Evolutionary conservation across 306 rosid species (phyloP).

Genomic region (Rubus parviflorus): DNA sequence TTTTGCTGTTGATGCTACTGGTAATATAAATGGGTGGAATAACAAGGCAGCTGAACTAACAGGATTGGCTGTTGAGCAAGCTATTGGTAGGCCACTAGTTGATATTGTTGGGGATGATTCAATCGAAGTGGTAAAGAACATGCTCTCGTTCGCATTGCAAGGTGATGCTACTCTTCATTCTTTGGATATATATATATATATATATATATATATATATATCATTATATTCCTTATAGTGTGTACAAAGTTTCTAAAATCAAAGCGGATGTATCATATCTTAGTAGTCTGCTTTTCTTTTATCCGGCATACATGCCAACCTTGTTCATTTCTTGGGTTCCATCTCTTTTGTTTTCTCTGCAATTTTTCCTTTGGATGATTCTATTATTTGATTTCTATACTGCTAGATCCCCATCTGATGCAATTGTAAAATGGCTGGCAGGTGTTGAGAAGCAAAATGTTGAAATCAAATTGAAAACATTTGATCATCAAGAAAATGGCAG

Average conservation of each 20-base stretch:
- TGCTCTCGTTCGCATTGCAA: constrained; percentile 35
- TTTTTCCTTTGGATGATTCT: background rate
- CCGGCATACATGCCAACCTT: background rate
- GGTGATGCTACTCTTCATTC: constrained; percentile 31
- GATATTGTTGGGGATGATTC: constrained; percentile 42
- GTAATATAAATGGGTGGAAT: constrained; percentile 48
- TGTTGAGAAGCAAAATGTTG: constrained; percentile 36
- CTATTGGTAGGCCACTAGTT: constrained; percentile 36
- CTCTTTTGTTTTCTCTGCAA: background rate
- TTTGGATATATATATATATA: background rate
- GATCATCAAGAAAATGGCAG: constrained; percentile 29
- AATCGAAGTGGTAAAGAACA: constrained; percentile 35
- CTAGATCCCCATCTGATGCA: background rate
- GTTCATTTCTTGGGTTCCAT: background rate
- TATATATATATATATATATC: background rate
- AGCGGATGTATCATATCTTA: background rate
- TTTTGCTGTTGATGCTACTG: constrained; percentile 40
- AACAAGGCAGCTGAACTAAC: constrained; percentile 41
- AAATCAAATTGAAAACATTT: constrained; percentile 41
- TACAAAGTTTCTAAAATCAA: background rate
- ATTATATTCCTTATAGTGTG: background rate
- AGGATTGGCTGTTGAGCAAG: constrained; percentile 40
- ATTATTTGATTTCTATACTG: background rate
- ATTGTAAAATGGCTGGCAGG: constrained; percentile 33
- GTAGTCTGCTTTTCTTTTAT: background rate